Percentiles rank a stretch among this genome's conserved stretches.
These are phyloP conservation scores for Pyricularia sp. DNA, from an alignment of 2,329 filamentous ascomycete species.

Conservation along the genomic window DNA sequence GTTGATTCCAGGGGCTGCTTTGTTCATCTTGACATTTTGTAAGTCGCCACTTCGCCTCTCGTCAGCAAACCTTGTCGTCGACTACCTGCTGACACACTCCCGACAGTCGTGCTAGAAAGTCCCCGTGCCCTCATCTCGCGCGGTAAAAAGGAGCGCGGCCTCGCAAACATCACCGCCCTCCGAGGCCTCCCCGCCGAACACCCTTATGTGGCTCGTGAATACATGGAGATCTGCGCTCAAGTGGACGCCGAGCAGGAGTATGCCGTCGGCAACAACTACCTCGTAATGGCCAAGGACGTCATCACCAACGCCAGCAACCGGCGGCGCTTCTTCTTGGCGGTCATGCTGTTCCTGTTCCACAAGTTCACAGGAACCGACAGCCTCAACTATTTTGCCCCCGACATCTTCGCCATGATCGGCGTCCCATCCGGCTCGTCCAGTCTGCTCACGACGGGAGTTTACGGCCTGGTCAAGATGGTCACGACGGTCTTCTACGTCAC, in stretches of 20 bases:
- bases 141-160: conserved; percentile 20
- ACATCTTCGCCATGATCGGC: conserved; percentile 26
- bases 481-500: conserved; percentile 15
- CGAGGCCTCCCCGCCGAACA: conserved; percentile 23
- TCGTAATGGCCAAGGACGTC: conserved; percentile 9
- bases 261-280: not conserved
- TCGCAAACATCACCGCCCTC: conserved; percentile 23
- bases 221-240: conserved; percentile 22
- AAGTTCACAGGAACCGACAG: conserved; percentile 27
- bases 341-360: conserved; percentile 22
- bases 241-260: conserved; percentile 16
- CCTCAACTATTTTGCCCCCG: conserved; percentile 26
- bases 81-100: not conserved
- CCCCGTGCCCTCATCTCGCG: conserved; percentile 21
- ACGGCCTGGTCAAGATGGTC: conserved; percentile 11
- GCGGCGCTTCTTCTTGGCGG: conserved; percentile 14
- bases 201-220: conserved; percentile 23
- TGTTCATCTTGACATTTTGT: conserved; percentile 21
- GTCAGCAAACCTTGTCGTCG: not conserved
- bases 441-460: conserved; percentile 3
- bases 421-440: conserved; percentile 15
- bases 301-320: conserved; percentile 12
- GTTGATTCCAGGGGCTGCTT: conserved; percentile 22
- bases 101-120: conserved; percentile 18
- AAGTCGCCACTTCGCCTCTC: conserved; percentile 2